Evolutionary conservation across 441 rosid genomes (phyloP).

Genomic region (Lepidium campestre): DNA sequence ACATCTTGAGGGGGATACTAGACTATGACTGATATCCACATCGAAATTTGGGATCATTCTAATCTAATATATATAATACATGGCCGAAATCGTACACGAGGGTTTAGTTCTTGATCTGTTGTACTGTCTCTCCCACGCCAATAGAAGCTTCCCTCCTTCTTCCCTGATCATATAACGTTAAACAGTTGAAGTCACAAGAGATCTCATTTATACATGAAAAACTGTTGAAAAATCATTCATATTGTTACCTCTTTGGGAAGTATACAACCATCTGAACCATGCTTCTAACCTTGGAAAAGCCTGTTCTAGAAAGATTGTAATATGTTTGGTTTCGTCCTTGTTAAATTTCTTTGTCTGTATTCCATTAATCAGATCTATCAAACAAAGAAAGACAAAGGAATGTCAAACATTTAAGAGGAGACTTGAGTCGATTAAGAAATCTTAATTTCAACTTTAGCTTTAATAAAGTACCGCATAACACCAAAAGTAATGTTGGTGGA

Average conservation of each 20-base stretch:
- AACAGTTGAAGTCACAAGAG: too few species aligned
- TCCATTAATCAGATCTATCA: conserved; percentile 72
- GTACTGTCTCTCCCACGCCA: conserved; percentile 94
- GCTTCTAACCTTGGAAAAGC: conserved; percentile 84
- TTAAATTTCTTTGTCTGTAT: conserved; percentile 54
- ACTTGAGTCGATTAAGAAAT: too few species aligned
- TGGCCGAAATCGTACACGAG: conserved; percentile 58
- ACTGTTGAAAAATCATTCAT: too few species aligned
- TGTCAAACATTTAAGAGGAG: not conserved
- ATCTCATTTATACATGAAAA: too few species aligned
- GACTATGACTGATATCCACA: too few species aligned
- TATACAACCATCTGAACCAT: conserved; percentile 92
- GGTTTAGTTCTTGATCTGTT: conserved; percentile 68
- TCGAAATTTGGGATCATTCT: too few species aligned
- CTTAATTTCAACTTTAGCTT: too few species aligned
- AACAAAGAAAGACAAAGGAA: not conserved
- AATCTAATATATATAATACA: too few species aligned
- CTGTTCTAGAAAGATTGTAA: conserved; percentile 59
- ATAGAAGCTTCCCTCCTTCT: conserved; percentile 61
- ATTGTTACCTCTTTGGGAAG: conserved; percentile 79
- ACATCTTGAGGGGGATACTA: too few species aligned
- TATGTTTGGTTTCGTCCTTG: conserved; percentile 49
- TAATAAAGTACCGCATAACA: conserved; percentile 79
- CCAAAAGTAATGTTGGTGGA: conserved; percentile 92
- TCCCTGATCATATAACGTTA: too few species aligned